Base-by-base conservation (phyloP, 129 eudicot species). In the Dittrichia graveolens region DNA sequence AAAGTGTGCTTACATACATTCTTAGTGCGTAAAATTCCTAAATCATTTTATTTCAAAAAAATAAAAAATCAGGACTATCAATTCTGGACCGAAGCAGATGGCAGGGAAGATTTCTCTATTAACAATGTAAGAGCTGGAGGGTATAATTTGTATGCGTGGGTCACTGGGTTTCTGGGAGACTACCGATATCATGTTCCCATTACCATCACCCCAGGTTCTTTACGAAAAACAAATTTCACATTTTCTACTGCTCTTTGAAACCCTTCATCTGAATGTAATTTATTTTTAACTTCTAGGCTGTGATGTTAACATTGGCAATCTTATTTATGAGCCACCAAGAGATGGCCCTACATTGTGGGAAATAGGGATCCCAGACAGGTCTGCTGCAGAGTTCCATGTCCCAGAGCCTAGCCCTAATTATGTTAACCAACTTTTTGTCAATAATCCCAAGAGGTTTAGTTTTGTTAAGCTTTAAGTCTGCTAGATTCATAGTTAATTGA, bases 311-410 rank as follows among this genome's bases (percentile, higher is more conserved):
- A 34, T 81, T 62, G 91, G 87, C 0, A 14, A 61, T 71, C 76
- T 86, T 53, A 68, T 77, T 41, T 89, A 75, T 35, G 74, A 79
- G 71, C 89, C 96, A 45, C 96, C 87, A 62, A 76, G 91, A 85
- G 74, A 79, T 11, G 96, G 91, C 6, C 91, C 96, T 5, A 85
- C 96, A 0, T 31, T 89, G n/a, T 85, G 95, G 95, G 88, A 88
- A 69, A 88, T 88, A 35, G 95, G 91, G 43, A 75, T 83, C 54
- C 88, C 95, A 38, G 89, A 85, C 73, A 86, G 95, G 4, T 77
- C 88, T 19, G 91, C 95, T 49, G 79, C 80, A 5, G 91, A 89
- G 67, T 86, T 85, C 74, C 75, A 71, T 75, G 69, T 86, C 6
- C 96, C 96, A 16, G 87, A 83, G 39, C 89, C 96, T 8, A 41